Base-by-base conservation (phyloP, 169 alveolate species). In the Plasmodium gaboni region DNA sequence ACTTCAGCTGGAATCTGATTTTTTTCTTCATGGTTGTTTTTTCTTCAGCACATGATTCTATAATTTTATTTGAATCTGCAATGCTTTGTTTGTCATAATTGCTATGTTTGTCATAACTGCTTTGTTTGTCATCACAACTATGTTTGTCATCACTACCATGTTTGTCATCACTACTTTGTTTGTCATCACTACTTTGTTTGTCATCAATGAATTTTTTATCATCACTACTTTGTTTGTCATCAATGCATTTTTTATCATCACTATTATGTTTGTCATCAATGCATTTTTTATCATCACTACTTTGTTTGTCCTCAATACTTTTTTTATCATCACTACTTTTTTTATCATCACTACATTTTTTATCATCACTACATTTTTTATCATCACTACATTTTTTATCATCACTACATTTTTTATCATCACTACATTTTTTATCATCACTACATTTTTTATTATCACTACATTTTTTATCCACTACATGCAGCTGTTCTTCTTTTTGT, bases 381-480 rank as follows among this genome's bases (percentile, higher is more conserved):
- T 38, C 46, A 38, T 38, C 9, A 38, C 51, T 3, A 12, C 59
- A 5, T 44, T 50, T 2, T 38, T 5, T 46, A 13, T 28, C 60
- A 10, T 2, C 42, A 57, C 12, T 1, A 24, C 46, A 38, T 73
- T 57, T 17, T 59, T 26, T 64, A 32, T 24, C 50, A 12, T 12
- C 4, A 28, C n/a, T 64, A 12, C 44, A 15, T 28, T 50, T 0
- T 72, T 57, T 13, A 22, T 32, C 46, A 28, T 53, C 50, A 50
- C 83, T 50, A 22, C 61, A 0, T 1, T 69, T 9, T 42, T 6
- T 38, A 28, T 38, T 48, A 51, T 72, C 74, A 12, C 28, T 68
- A 32, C 5, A 32, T 32, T 73, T 73, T 73, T 55, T 55, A 19
- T 2, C 19, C 87, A 19, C 71, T 51, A 24, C 65, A 48, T 22